A percentile compares a stretch with the other conserved stretches of the same genome.
phyloP scores from a whole-genome alignment of 108 stramenopile genomes.

The Chaetoceros tenuissimus region DNA sequence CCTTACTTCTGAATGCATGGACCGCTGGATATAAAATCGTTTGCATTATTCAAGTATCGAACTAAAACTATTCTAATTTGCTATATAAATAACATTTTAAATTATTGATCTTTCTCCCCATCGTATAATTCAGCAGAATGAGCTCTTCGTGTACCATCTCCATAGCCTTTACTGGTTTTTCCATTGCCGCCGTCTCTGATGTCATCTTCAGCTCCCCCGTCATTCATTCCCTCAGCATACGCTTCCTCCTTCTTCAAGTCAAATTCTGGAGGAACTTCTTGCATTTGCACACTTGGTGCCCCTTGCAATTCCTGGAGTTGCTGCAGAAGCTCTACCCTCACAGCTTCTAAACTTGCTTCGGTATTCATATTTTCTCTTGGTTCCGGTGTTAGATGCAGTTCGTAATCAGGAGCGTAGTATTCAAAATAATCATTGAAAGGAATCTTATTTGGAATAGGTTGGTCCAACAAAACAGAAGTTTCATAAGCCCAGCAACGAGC shows the following conservation, averaged over 20 bases:
- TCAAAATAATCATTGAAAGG: slow-evolving; percentile 99
- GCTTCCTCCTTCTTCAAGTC: slow-evolving; percentile 34
- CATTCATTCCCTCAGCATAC: slow-evolving; percentile 20
- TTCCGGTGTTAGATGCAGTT: slow-evolving; percentile 90
- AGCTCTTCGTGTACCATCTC: slow-evolving; percentile 30
- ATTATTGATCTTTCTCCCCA: slow-evolving; percentile 8
- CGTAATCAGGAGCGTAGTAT: slow-evolving; percentile 97
- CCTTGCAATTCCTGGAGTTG: slow-evolving; percentile 77
- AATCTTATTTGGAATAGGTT: slow-evolving; percentile 82
- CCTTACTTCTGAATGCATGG: too few species aligned
- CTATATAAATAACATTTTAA: too few species aligned
- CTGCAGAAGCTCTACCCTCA: slow-evolving; percentile 72
- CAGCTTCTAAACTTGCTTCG: slow-evolving; percentile 39
- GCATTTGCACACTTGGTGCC: slow-evolving; percentile 89
- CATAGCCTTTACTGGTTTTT: slow-evolving; percentile 1
- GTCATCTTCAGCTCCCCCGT: slow-evolving; percentile 15
- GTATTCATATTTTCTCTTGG: slow-evolving; percentile 82
- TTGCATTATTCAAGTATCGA: not conserved
- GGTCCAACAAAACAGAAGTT: slow-evolving; percentile 79
- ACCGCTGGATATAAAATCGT: not conserved
- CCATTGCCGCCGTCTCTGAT: not conserved
- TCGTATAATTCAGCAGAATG: slow-evolving; percentile 51
- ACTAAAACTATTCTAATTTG: too few species aligned
- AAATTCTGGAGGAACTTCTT: slow-evolving; percentile 84
- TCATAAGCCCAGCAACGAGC: slow-evolving; percentile 97